Evolutionary conservation across 495 filamentous ascomycete genomes (phyloP), one percentile per base, ranked within the genome.

Genomic region (Hypoxylon subgilvum): DNA sequence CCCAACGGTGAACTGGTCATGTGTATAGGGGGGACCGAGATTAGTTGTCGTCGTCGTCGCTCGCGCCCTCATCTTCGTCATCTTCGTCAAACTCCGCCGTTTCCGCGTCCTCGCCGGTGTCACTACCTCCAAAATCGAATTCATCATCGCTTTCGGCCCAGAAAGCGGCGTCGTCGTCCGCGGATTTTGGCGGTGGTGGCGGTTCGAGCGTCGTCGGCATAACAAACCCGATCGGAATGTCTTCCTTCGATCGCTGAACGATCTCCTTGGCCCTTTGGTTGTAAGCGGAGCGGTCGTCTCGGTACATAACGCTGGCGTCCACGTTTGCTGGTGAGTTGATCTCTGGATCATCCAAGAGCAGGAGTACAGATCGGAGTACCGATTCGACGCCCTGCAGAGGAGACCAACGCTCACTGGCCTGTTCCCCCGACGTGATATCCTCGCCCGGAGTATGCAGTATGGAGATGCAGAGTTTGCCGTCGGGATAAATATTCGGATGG

Each of bases 341-440:
- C 69, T 98, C 94, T 12, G 94, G 90, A 68, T 95, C 88, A 68
- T 98, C 94, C 35, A 98, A 86, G 1, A 98, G 85, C n/a, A 91
- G 88, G 13, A 98, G 80, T 13, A 97, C 88, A 14, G 91, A 96
- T 43, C 96, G 88, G 13, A 98, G 84, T 10, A 98, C 92, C 42
- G 91, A 92, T 73, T 97, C 94, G 50, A 94, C 92, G 6, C 92
- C 86, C 66, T 97, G 94, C 4, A 91, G 86, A 4, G 94, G 91
- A 1, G 87, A 89, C 94, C 94, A 98, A 41, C 94, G 88, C 73
- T 98, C 94, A 64, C 76, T 76, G 16, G 94, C 93, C 13, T 83
- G 73, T 73, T 97, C 94, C 43, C 94, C 94, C 19, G 92, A 96
- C 78, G 90, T 91, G 58, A 87, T 83, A 67, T 97, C 93, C 44